These are phyloP conservation scores for Parascedosporium putredinis DNA, from an alignment of 2,329 filamentous ascomycete genomes.

Conservation along the genomic window DNA sequence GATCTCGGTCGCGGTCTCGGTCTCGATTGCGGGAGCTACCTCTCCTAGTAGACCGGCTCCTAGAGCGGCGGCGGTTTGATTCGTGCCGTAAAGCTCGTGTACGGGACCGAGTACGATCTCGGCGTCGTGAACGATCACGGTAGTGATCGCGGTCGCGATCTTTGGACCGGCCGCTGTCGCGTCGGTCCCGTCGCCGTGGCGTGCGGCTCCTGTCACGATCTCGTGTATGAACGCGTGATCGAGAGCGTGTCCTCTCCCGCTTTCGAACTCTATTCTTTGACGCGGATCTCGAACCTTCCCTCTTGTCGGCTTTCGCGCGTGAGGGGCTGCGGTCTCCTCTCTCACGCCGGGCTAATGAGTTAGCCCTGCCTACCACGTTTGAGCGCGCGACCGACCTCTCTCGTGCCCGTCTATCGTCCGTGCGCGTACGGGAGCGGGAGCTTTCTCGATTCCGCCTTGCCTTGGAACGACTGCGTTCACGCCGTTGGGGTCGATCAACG, in stretches of 20 bases:
- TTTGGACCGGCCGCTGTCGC: constrained; percentile 28
- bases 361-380: constrained; percentile 20
- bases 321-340: constrained; percentile 24
- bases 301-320: constrained; percentile 21
- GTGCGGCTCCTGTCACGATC: constrained; percentile 23
- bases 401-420: constrained; percentile 16
- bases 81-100: constrained; percentile 11
- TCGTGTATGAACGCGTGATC: not conserved
- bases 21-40: constrained; percentile 17
- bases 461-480: not conserved
- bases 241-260: constrained; percentile 6
- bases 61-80: constrained; percentile 8
- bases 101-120: constrained; percentile 22
- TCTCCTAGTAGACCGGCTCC: constrained; percentile 11
- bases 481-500: not conserved
- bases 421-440: constrained; percentile 11
- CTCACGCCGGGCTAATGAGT: constrained; percentile 25
- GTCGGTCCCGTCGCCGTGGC: constrained; percentile 15
- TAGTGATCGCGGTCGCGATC: constrained; percentile 20
- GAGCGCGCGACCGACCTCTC: not conserved
- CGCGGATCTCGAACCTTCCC: constrained; percentile 2
- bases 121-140: constrained; percentile 14
- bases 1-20: constrained; percentile 20
- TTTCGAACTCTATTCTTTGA: not conserved
- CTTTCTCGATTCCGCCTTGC: constrained; percentile 19